Evolutionary conservation across 2,329 filamentous ascomycete species (phyloP).

Genomic region (Scedosporium dehoogii): DNA sequence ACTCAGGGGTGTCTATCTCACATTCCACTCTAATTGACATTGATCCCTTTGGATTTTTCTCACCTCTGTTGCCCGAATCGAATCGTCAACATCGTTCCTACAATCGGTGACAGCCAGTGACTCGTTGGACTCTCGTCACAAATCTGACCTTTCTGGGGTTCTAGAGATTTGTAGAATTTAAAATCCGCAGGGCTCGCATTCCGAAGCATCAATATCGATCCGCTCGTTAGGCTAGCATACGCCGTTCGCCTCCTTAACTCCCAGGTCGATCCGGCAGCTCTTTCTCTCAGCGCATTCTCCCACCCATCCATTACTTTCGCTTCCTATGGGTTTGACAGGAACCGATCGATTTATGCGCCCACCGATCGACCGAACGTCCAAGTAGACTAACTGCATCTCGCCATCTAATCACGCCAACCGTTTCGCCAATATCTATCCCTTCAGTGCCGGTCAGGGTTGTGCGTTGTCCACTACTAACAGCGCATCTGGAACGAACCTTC

Average conservation of each 20-base stretch:
- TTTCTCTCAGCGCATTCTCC: neutral
- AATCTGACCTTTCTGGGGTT: neutral
- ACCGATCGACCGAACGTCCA: constrained; percentile 3
- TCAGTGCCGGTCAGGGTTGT: constrained; percentile 1
- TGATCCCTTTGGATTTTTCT: no score
- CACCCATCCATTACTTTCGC: neutral
- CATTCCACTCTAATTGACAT: no score
- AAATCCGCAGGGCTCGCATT: no score
- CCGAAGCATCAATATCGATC: neutral
- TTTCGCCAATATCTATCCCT: neutral
- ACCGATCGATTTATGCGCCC: constrained; percentile 10
- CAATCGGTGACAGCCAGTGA: no score
- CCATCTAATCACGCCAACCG: neutral
- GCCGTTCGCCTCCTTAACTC: neutral
- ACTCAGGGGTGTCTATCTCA: neutral
- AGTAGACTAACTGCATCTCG: constrained; percentile 1
- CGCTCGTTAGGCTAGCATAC: neutral
- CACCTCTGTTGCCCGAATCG: no score
- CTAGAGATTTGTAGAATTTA: neutral
- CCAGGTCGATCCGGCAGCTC: neutral
- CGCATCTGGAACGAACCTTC: neutral
- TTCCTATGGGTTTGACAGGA: constrained; percentile 8
- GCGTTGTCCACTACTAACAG: neutral
- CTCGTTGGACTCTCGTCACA: no score
- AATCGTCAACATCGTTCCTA: no score